These are phyloP conservation scores for Solanum phureja DNA, from an alignment of 257 asterid genomes.

Conservation along the genomic window DNA sequence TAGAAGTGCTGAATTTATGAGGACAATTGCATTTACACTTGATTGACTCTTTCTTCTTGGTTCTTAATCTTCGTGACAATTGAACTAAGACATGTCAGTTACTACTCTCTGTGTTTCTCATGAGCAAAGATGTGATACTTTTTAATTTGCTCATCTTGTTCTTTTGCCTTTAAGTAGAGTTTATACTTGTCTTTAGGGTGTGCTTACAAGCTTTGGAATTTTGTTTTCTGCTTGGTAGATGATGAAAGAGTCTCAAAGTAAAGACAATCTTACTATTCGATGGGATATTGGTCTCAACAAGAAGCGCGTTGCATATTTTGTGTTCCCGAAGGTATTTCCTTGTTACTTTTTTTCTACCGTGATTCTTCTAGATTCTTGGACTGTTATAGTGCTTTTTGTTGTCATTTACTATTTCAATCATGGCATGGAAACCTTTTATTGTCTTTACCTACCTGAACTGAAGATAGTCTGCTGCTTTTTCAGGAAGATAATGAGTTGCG, in stretches of 20 bases:
- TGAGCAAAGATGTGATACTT: not conserved
- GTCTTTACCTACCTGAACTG: not conserved
- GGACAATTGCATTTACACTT: not conserved
- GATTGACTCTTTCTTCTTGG: not conserved
- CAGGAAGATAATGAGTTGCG: slow-evolving; percentile 99
- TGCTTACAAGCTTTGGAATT: not conserved
- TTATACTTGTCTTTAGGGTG: not conserved
- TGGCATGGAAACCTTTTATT: not conserved
- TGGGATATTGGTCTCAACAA: slow-evolving; percentile 99
- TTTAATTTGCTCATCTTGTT: not conserved
- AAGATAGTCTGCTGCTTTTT: not conserved
- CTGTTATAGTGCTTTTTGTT: not conserved
- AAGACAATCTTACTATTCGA: slow-evolving; percentile 82
- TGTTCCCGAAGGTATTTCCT: slow-evolving; percentile 76
- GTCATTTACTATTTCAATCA: not conserved
- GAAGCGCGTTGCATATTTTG: slow-evolving; percentile 92
- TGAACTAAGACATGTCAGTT: not conserved
- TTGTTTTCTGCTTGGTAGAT: slow-evolving; percentile 35
- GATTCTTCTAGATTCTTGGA: not conserved
- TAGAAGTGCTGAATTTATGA: not conserved
- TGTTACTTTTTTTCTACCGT: not conserved
- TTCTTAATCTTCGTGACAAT: not conserved
- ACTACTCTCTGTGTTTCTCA: not conserved
- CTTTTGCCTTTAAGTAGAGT: not conserved
- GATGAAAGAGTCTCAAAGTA: slow-evolving; percentile 99